Conservation (phyloP, 2,329 filamentous ascomycete species). For the Sclerotinia glacialis region DNA sequence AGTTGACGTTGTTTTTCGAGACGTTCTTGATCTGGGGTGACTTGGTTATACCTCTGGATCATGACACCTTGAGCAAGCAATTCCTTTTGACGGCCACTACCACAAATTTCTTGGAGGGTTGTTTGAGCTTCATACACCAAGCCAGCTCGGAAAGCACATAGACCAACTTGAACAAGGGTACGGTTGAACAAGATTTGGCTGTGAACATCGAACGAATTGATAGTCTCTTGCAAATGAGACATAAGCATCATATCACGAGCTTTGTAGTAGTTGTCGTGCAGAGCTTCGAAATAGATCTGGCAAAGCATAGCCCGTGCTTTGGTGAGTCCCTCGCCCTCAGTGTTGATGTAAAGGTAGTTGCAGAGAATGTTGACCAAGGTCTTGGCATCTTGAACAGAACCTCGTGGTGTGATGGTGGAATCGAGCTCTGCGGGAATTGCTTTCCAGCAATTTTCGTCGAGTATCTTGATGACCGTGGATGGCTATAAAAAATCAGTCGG, state of each 20-base stretch:
- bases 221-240: constrained; percentile 97
- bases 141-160: constrained; percentile 96
- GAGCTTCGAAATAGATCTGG: constrained; percentile 96
- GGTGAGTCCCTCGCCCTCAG: constrained; percentile 77
- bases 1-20: constrained; percentile 96
- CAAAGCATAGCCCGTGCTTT: constrained; percentile 95
- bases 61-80: constrained; percentile 96
- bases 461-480: constrained; percentile 83
- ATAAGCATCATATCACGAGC: constrained; percentile 99
- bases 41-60: constrained; percentile 94
- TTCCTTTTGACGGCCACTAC: constrained; percentile 96
- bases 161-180: constrained; percentile 93
- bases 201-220: constrained; percentile 92
- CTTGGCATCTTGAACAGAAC: constrained; percentile 63
- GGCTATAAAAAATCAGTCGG: constrained; percentile 51
- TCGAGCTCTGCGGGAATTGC: constrained; percentile 66
- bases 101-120: constrained; percentile 96
- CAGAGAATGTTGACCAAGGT: constrained; percentile 82
- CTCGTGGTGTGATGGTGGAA: constrained; percentile 77
- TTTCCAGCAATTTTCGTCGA: constrained; percentile 95
- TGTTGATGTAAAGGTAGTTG: constrained; percentile 91
- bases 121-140: constrained; percentile 97
- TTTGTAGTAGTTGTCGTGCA: constrained; percentile 97
- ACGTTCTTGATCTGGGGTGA: constrained; percentile 95
- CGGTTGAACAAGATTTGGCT: constrained; percentile 99